Evolutionary conservation across 768 basidiomycete genomes (phyloP), one percentile per base, ranked within the genome.

Genomic region (Rhodotorula toruloides): DNA sequence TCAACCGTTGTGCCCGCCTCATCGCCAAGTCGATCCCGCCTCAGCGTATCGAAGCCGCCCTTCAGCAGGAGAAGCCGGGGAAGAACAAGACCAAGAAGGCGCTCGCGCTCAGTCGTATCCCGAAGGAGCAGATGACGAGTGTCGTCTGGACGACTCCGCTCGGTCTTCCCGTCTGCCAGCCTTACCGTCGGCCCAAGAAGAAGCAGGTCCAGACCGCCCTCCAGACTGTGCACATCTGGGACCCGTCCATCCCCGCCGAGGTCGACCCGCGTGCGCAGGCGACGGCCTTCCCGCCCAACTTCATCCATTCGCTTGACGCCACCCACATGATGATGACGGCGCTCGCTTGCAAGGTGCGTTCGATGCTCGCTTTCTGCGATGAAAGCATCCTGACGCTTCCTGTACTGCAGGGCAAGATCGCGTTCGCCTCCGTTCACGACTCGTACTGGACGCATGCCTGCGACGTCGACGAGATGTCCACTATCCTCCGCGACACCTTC

Each of bases 271-370:
- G 81, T 63, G 96, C 96, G 77, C 94, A 99, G 77, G 89, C 91
- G 0, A 85, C 91, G 22, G 96, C 96, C 1, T 98, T 99, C 85
- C 94, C 96, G 9, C 96, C 96, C 54, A 99, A 99, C 80, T 98
- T 94, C 75, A 91, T 99, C 58, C 96, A 99, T 76, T 90, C 89
- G 75, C 82, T 99, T 36, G 96, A 99, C 77, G 96, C 96, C 4
- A 94, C 94, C 3, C 96, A 99, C 79, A 98, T 99, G 92, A 87
- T 97, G 85, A 79, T 97, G 72, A 96, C 93, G 4, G 92, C 94
- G 16, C 81, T 94, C 53, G 87, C 91, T 71, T 96, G 92, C 77
- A 80, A 83, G 68, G 91, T 90, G 77, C 59, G 86, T 37, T 12
- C 78, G 21, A 11, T 31, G 29, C 57, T 46, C 34, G 6, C 32